Evolutionary conservation across 768 basidiomycete genomes (phyloP).

Genomic region (Leccinum aurantiacum): DNA sequence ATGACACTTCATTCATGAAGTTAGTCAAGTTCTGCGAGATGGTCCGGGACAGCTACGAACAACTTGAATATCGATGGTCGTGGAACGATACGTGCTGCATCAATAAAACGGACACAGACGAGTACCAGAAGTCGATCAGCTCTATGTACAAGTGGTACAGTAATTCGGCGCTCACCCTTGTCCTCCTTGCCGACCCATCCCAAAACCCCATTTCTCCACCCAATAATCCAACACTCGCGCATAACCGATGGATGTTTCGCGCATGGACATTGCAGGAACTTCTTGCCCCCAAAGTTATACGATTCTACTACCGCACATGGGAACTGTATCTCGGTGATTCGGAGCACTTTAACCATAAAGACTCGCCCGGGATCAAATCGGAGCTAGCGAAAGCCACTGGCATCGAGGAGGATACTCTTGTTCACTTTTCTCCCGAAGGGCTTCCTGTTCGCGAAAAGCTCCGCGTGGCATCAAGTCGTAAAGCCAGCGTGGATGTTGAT

Average conservation of each 20-base stretch:
- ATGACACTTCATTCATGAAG: constrained; percentile 6
- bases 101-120: neutral
- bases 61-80: constrained; percentile 5
- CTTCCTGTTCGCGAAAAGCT: constrained; percentile 13
- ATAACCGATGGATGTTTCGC: constrained; percentile 18
- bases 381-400: neutral
- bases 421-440: constrained; percentile 2
- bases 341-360: constrained; percentile 9
- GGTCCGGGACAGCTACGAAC: constrained; percentile 2
- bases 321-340: constrained; percentile 1
- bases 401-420: neutral
- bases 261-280: constrained; percentile 18
- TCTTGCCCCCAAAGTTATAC: constrained; percentile 12
- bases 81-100: constrained; percentile 18
- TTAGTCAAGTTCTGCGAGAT: constrained; percentile 10
- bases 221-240: neutral
- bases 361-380: neutral
- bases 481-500: constrained; percentile 6
- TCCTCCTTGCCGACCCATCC: constrained; percentile 9
- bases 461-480: constrained; percentile 12
- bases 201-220: neutral
- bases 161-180: constrained; percentile 13
- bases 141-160: no score
- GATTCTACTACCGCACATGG: constrained; percentile 13
- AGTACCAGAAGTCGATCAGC: neutral